Evolutionary conservation across 2,329 filamentous ascomycete genomes (phyloP).

Genomic region (Penicillium sclerotigenum): DNA sequence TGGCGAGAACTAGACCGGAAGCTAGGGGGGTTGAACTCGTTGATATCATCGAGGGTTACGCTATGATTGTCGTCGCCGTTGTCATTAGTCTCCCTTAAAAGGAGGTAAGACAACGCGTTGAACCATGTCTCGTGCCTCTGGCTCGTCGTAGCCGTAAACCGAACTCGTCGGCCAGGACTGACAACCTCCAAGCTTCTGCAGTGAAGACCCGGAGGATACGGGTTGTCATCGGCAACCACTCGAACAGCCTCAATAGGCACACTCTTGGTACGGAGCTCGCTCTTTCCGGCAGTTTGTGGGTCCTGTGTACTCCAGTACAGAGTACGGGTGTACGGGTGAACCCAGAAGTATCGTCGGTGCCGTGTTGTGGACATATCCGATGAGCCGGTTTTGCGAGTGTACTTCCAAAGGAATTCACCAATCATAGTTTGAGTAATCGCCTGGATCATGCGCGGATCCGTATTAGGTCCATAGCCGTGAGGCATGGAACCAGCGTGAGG

Average conservation of each 20-base stretch:
- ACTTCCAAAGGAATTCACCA: slow-evolving; percentile 98
- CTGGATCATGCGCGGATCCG: slow-evolving; percentile 97
- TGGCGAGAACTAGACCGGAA: slow-evolving; percentile 55
- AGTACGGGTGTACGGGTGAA: slow-evolving; percentile 94
- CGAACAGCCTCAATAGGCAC: slow-evolving; percentile 90
- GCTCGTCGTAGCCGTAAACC: slow-evolving; percentile 90
- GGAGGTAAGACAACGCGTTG: slow-evolving; percentile 89
- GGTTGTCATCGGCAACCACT: slow-evolving; percentile 91
- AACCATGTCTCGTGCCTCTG: slow-evolving; percentile 98
- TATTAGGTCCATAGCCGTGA: slow-evolving; percentile 64
- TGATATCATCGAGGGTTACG: slow-evolving; percentile 59
- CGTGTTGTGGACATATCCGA: slow-evolving; percentile 83
- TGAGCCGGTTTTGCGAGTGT: slow-evolving; percentile 90
- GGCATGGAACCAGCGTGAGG: slow-evolving; percentile 49
- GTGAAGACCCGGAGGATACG: slow-evolving; percentile 89
- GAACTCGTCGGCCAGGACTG: slow-evolving; percentile 81
- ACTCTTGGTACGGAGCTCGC: slow-evolving; percentile 79
- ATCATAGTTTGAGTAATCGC: slow-evolving; percentile 99
- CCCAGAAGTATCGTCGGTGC: slow-evolving; percentile 97
- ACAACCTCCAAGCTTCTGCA: slow-evolving; percentile 89
- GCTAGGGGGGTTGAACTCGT: slow-evolving; percentile 82
- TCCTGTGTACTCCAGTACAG: slow-evolving; percentile 95
- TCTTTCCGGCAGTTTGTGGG: slow-evolving; percentile 72
- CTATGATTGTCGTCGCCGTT: slow-evolving; percentile 57
- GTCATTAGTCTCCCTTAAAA: slow-evolving; percentile 67